phyloP scores from a whole-genome alignment of 768 basidiomycete genomes.

The Hirschioporus abietinus region DNA sequence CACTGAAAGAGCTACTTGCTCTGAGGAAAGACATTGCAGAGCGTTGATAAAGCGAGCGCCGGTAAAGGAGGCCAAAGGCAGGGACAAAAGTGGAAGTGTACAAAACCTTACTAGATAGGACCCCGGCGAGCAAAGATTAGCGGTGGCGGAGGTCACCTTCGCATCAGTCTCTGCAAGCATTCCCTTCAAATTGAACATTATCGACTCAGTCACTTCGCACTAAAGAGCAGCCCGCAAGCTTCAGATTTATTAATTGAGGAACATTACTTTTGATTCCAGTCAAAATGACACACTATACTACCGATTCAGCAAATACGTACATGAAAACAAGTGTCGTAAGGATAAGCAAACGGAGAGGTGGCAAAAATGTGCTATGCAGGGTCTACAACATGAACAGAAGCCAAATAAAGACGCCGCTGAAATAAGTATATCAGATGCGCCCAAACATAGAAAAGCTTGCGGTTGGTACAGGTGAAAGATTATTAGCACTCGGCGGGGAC shows the following conservation, averaged over 20 bases:
- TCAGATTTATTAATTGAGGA: neutral
- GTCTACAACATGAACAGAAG: neutral
- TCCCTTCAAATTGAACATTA: no score
- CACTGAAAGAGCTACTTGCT: neutral
- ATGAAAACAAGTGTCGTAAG: neutral
- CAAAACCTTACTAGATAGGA: no score
- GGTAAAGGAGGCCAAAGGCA: neutral
- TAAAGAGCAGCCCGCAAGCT: no score
- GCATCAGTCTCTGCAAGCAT: no score
- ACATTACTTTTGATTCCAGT: neutral
- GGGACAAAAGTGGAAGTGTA: neutral
- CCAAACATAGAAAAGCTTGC: neutral
- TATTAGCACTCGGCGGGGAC: constrained; percentile 6
- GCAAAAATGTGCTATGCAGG: neutral
- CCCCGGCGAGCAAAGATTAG: no score
- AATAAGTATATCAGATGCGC: neutral
- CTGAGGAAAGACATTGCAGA: neutral
- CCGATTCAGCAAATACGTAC: neutral
- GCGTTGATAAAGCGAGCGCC: neutral
- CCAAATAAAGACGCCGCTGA: neutral
- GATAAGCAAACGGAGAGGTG: neutral
- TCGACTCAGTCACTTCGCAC: no score
- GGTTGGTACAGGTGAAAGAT: neutral
- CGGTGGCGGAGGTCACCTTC: no score
- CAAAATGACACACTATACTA: neutral